phyloP scores from a whole-genome alignment of 2,329 filamentous ascomycete genomes.

The Colletotrichum abscissum region DNA sequence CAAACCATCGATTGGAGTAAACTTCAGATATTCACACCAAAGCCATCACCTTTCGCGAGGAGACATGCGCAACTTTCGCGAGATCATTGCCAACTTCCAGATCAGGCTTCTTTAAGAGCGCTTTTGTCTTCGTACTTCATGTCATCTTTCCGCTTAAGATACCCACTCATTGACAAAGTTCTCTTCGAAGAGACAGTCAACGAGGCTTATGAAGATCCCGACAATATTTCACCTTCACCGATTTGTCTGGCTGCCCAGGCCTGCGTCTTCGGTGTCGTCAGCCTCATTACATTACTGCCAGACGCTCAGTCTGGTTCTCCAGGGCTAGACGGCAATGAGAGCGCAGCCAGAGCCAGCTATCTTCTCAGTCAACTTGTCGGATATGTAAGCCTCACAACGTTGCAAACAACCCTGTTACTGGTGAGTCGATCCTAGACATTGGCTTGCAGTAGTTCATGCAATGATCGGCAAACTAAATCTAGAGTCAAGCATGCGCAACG shows the following conservation, averaged over 20 bases:
- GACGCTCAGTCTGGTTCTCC: not conserved
- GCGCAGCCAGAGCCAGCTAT: not conserved
- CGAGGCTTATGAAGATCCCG: not conserved
- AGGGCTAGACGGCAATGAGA: not conserved
- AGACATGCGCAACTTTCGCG: not conserved
- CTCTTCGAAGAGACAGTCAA: not conserved
- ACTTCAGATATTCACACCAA: not conserved
- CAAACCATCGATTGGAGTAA: conserved; percentile 17
- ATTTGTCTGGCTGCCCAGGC: not conserved
- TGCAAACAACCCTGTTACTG: not conserved
- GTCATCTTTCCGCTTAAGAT: not conserved
- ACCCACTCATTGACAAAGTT: not conserved
- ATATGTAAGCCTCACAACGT: not conserved
- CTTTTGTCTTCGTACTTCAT: not conserved
- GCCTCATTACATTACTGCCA: not conserved
- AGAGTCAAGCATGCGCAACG: not conserved
- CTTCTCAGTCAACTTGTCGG: not conserved
- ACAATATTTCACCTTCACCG: not conserved
- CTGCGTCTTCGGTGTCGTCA: not conserved
- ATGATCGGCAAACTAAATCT: not conserved
- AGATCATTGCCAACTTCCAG: not conserved
- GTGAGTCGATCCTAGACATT: not conserved
- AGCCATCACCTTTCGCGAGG: not conserved
- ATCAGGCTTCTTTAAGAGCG: not conserved
- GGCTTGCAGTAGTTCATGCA: not conserved